Evolutionary conservation across 2,329 filamentous ascomycete species (phyloP).

Genomic region (Echinosphaeria canescens): DNA sequence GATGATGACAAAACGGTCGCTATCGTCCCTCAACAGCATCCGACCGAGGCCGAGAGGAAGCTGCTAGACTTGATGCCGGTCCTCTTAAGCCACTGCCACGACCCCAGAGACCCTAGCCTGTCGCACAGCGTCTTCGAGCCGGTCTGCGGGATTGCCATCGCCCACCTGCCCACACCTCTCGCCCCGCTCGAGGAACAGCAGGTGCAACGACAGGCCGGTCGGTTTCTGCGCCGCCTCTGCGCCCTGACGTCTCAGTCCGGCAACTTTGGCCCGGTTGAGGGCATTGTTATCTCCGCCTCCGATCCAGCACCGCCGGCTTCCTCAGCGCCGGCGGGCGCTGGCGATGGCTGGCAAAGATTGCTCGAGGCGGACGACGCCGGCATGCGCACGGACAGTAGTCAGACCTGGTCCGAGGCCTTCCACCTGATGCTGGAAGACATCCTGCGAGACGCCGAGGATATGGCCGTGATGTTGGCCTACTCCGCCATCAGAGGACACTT

Average conservation of each 20-base stretch:
- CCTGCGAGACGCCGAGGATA: slow-evolving; percentile 36
- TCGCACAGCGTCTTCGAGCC: slow-evolving; percentile 21
- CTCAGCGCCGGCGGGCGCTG: too few relatives aligned
- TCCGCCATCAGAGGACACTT: slow-evolving; percentile 29
- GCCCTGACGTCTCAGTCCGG: slow-evolving; percentile 19
- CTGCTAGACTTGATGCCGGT: slow-evolving; percentile 15
- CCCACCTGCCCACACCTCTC: slow-evolving; percentile 12
- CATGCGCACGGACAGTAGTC: slow-evolving; percentile 8
- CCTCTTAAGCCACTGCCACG: slow-evolving; percentile 15
- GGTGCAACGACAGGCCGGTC: slow-evolving; percentile 24
- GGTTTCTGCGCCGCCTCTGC: slow-evolving; percentile 20
- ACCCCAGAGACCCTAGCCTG: slow-evolving; percentile 8
- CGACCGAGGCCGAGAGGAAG: too few relatives aligned
- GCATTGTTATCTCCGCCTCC: slow-evolving; percentile 10
- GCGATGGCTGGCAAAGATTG: slow-evolving; percentile 2
- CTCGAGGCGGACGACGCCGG: background rate
- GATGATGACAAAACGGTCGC: too few relatives aligned
- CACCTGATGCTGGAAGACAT: slow-evolving; percentile 30
- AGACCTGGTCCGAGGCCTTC: slow-evolving; percentile 34
- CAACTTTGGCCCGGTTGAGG: slow-evolving; percentile 22
- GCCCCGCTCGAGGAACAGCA: slow-evolving; percentile 11
- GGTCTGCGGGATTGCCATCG: slow-evolving; percentile 15
- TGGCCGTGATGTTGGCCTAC: slow-evolving; percentile 34
- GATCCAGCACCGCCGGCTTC: too few relatives aligned
- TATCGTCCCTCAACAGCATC: too few relatives aligned